Evolutionary conservation across 257 asterid genomes (phyloP), one percentile per base, ranked within the genome.

Genomic region (Gynochthodes officinalis): DNA sequence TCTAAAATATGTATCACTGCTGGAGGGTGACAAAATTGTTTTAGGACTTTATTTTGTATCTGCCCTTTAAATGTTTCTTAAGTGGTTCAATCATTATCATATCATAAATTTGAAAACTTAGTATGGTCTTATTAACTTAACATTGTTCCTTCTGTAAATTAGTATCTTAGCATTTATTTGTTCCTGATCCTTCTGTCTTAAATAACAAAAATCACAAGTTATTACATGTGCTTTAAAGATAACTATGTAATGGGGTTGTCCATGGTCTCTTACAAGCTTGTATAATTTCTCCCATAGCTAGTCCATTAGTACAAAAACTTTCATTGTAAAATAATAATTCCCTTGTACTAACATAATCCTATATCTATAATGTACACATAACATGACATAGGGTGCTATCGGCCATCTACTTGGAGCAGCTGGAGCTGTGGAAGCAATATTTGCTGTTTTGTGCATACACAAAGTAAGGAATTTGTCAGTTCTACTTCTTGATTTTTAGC

Each of bases 321-420:
- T 28, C 7, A 18, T 40, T 37, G 27, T 32, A 7, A n/a, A 33
- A 9, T 50, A 23, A 40, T 12, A 4, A 4, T 37, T 64, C 16
- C 35, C 13, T 59, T n/a, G 64, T 68, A 28, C 48, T 39, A 2
- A 7, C 18, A 44, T 25, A 28, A 25, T 16, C 2, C 48, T 59
- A 55, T n/a, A n/a, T 75, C 13, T 12, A 27, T 25, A 57, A 8
- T 46, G 18, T 54, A 35, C 52, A 39, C 32, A 13, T 66, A 40
- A 55, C 68, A 43, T 50, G 49, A n/a, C 44, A 25, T 64, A 91
- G 99, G 99, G 99, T 83, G 98, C 99, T 13, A 69, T 75, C 4
- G 99, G 99, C 11, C 99, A 91, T 84, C 97, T 94, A 44, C 97
- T 91, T 42, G 99, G 99, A 64, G 99, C 99, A 50, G 97, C 99